These are phyloP conservation scores for Monosporascus sp. DNA, from an alignment of 2,329 filamentous ascomycete genomes.

Conservation along the genomic window DNA sequence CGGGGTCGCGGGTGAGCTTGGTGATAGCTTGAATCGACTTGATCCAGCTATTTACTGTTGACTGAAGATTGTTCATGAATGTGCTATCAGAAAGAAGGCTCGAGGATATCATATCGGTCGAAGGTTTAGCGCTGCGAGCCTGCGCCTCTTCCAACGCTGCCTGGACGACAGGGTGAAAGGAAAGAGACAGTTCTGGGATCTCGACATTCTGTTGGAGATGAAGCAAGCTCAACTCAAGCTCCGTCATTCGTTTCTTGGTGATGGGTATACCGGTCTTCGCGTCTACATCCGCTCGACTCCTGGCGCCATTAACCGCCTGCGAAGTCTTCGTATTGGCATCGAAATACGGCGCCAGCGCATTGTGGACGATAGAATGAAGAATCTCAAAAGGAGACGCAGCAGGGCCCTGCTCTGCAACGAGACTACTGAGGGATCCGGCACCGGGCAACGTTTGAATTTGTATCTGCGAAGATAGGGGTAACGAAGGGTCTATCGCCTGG, in stretches of 20 bases:
- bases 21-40: conserved; percentile 97
- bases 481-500: conserved; percentile 75
- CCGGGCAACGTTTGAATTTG: conserved; percentile 91
- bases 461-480: conserved; percentile 82
- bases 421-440: conserved; percentile 62
- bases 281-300: conserved; percentile 77
- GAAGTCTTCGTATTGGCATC: conserved; percentile 89
- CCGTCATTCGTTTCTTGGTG: conserved; percentile 95
- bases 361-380: conserved; percentile 85
- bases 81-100: conserved; percentile 79
- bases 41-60: conserved; percentile 96
- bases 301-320: conserved; percentile 58
- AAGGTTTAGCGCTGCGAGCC: conserved; percentile 59
- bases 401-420: conserved; percentile 64
- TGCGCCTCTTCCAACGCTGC: conserved; percentile 74
- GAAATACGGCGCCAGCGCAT: conserved; percentile 91
- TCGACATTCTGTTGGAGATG: conserved; percentile 97
- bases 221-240: conserved; percentile 82
- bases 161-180: conserved; percentile 85
- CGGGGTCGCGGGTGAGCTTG: conserved; percentile 82
- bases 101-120: conserved; percentile 71
- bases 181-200: conserved; percentile 84
- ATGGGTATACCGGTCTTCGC: conserved; percentile 91
- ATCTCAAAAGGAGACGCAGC: conserved; percentile 83
- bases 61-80: conserved; percentile 90